Evolutionary conservation across 2,329 filamentous ascomycete species (phyloP), one percentile per base, ranked within the genome.

Genomic region (Colletotrichum sp.): DNA sequence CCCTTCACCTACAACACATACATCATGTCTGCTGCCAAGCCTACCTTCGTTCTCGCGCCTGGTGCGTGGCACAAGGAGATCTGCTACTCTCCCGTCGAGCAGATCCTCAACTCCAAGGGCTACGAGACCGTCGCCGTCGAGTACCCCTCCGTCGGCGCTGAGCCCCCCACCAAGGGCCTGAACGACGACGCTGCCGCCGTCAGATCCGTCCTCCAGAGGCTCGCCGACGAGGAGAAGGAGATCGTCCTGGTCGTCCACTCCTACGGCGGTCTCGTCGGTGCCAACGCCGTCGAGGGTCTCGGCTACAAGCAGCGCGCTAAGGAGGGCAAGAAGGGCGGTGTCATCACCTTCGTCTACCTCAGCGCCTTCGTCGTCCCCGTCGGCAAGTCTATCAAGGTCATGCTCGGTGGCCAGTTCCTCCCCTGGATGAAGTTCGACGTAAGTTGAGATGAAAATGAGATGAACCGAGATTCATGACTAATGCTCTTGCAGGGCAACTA

Each of bases 161-260:
- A 79, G 61, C 78, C 79, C 65, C 76, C 81, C 1, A 78, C 68
- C 0, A 79, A 79, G 30, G 78, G 80, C 4, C 75, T 82, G 3
- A 65, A 32, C 1, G 80, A 82, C 7, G 86, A 88, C 71, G 80
- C 82, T 7, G 73, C 78, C 1, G 80, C 80, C 3, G 79, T 86
- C 18, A 80, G 82, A 18, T 18, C 56, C 0, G 73, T 76, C 0
- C 34, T 86, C 36, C 58, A 78, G n/a, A 67, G 69, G 4, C 80
- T 87, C 13, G 77, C 80, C 10, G 81, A 83, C 24, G 71, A 79
- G 7, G 83, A 83, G 16, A 85, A 85, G 63, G 81, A 87, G 28
- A 82, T 89, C 7, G 77, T 88, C 0, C 82, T 88, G 3, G 77
- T 85, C 5, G 81, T 83, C 6, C 86, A 89, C 76, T 87, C 84